These are phyloP conservation scores for Aurinia saxatilis DNA, from an alignment of 345 rosid genomes.

Conservation along the genomic window DNA sequence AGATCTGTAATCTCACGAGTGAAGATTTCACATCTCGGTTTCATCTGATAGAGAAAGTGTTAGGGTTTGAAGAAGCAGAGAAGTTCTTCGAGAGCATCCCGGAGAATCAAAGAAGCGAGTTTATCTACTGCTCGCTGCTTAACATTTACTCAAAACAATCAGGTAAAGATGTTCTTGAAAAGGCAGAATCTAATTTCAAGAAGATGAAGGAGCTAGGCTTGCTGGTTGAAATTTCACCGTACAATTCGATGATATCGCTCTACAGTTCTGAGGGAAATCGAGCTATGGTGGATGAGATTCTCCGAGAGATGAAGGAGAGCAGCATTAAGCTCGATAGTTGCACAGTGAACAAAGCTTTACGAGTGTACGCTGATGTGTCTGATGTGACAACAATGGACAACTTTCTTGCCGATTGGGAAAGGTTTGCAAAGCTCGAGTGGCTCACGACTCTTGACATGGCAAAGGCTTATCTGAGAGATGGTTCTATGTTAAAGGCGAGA, in stretches of 20 bases:
- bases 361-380: background rate
- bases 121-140: background rate
- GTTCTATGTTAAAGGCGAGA: background rate
- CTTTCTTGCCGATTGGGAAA: background rate
- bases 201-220: constrained; percentile 7
- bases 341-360: constrained; percentile 1
- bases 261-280: background rate
- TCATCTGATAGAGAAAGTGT: background rate
- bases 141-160: background rate
- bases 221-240: constrained; percentile 3
- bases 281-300: background rate
- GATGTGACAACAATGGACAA: background rate
- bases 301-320: background rate
- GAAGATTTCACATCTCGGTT: background rate
- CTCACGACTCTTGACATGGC: constrained; percentile 12
- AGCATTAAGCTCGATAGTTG: too few species aligned
- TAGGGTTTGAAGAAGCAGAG: background rate
- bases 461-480: background rate
- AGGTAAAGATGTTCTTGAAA: background rate
- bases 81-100: constrained; percentile 6
- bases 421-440: too few species aligned
- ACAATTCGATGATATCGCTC: constrained; percentile 2
- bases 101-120: background rate
- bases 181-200: background rate
- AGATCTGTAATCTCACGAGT: background rate